Evolutionary conservation across 1,284 basidiomycete species (phyloP), one percentile per base, ranked within the genome.

Genomic region (Ganoderma meredithae): DNA sequence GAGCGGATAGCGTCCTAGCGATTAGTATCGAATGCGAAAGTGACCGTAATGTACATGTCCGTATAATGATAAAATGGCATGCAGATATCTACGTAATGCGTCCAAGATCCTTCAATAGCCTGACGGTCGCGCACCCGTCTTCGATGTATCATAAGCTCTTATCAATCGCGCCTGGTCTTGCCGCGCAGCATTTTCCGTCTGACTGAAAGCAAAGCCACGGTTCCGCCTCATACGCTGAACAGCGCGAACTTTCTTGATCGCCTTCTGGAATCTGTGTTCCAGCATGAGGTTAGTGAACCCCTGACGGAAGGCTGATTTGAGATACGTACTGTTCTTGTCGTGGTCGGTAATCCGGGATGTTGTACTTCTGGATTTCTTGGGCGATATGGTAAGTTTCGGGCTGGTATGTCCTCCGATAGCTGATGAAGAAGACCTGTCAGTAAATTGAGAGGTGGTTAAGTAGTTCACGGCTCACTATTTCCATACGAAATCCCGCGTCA

Each of bases 351-450:
- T 99, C 98, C 10, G 96, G 96, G 70, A 98, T 91, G 79, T 98
- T 98, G 84, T 98, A 98, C 83, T 98, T 98, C 81, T 97, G 95
- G 22, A 95, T 83, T 80, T 99, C 98, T 78, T 99, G 97, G 0
- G 97, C 96, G 72, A 99, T 96, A 79, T 99, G 97, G 80, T 99
- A 99, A 19, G 96, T 91, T 60, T 90, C 86, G 0, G 98, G 98
- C 71, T 83, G 82, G 80, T 98, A 99, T 39, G 97, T 97, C 71
- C 97, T 86, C 71, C 91, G 90, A 79, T 97, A 98, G 79, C 95
- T 96, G 76, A 27, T 31, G 3, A 27, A 27, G 52, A 25, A 2
- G 12, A 69, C 2, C 60, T 69, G 39, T 72, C 40, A 69, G 65
- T 53, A 5, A 25, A 19, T 31, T 7, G 7, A 9, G 13, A 27